Conservation (phyloP, 345 rosid species). For the Melastoma malabathricum region DNA sequence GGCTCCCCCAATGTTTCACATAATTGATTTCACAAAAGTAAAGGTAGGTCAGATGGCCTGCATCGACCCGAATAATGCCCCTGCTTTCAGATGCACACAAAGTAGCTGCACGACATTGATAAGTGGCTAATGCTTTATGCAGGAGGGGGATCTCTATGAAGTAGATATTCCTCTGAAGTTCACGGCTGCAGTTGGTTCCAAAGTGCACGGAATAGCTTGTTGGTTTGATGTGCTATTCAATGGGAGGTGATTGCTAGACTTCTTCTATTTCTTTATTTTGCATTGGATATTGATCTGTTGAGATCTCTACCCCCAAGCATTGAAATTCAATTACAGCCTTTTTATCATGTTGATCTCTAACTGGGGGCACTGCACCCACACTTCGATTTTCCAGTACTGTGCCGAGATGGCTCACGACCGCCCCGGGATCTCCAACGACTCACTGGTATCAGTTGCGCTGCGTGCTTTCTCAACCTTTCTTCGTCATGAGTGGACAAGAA, state of each 20-base stretch:
- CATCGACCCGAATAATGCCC: no score
- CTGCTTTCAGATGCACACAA: neutral
- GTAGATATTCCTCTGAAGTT: constrained; percentile 83
- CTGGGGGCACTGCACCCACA: constrained; percentile 1
- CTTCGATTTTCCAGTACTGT: constrained; percentile 46
- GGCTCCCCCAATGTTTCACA: constrained; percentile 56
- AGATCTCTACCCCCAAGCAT: no score
- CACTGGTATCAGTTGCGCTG: constrained; percentile 98
- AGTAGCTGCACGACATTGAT: no score
- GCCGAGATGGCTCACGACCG: constrained; percentile 93
- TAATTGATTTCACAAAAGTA: constrained; percentile 55
- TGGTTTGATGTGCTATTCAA: constrained; percentile 94
- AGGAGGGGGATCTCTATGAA: constrained; percentile 92
- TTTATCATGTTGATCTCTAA: constrained; percentile 1
- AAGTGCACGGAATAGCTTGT: constrained; percentile 94
- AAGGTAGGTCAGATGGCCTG: constrained; percentile 32
- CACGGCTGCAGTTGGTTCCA: constrained; percentile 65
- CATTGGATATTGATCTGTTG: no score
- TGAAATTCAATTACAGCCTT: no score
- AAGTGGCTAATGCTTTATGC: constrained; percentile 9
- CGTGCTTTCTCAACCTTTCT: constrained; percentile 84
- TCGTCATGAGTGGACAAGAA: constrained; percentile 97
- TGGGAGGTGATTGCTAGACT: constrained; percentile 48
- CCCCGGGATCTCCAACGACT: constrained; percentile 95
- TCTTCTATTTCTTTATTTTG: neutral